Evolutionary conservation across 192 early-diverging fungal species (phyloP).

Genomic region (Radiomyces spectabilis): DNA sequence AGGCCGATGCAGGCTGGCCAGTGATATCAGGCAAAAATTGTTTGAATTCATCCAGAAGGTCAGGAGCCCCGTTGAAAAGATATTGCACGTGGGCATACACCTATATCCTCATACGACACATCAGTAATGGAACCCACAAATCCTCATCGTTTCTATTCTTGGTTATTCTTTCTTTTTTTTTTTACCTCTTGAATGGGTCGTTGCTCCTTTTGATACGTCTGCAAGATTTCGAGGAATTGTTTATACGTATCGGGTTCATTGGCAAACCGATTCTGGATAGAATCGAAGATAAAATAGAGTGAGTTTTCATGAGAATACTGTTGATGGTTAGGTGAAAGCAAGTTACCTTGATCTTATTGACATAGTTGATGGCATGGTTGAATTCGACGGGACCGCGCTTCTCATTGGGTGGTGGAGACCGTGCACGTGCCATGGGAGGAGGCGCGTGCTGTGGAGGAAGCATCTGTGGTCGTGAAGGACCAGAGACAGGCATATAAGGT

Average conservation of each 20-base stretch:
- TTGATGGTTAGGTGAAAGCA: background rate
- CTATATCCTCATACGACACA: conserved; percentile 24
- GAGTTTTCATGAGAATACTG: background rate
- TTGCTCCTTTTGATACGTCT: conserved; percentile 95
- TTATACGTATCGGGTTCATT: conserved; percentile 94
- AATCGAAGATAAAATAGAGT: background rate
- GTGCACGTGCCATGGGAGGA: conserved; percentile 10
- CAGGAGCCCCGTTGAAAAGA: conserved; percentile 78
- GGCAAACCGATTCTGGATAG: conserved; percentile 76
- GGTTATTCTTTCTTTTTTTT: background rate
- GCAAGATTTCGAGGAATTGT: conserved; percentile 95
- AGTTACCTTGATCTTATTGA: conserved; percentile 95
- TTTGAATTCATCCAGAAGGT: conserved; percentile 96
- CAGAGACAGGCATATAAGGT: conserved; percentile 28
- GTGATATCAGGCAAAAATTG: conserved; percentile 92
- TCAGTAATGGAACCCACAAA: too few relatives aligned
- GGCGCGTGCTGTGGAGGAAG: conserved; percentile 17
- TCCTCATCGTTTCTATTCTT: background rate
- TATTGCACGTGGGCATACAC: conserved; percentile 93
- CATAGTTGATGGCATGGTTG: conserved; percentile 98
- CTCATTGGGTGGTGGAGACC: conserved; percentile 27
- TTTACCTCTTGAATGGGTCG: conserved; percentile 89
- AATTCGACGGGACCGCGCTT: conserved; percentile 86
- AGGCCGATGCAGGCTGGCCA: conserved; percentile 41
- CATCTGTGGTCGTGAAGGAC: conserved; percentile 22